A percentile compares a stretch with the other conserved stretches of the same genome.
phyloP scores from a whole-genome alignment of 768 basidiomycete genomes.

The Auricularia sp. region DNA sequence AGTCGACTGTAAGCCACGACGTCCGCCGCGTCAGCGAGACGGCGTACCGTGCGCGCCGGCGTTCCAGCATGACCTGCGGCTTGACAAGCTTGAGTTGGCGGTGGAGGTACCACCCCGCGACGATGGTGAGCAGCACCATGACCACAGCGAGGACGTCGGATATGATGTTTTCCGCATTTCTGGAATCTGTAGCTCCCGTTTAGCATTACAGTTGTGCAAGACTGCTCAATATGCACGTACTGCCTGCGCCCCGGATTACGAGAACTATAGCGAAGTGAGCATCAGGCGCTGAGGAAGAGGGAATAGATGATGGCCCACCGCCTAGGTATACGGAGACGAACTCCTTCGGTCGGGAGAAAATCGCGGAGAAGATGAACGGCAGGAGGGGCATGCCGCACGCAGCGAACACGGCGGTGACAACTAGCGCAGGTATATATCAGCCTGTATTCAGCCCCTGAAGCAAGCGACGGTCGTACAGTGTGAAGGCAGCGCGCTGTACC shows the following conservation, averaged over 20 bases:
- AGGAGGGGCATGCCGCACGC: constrained; percentile 81
- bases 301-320: constrained; percentile 31
- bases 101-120: constrained; percentile 79
- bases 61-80: constrained; percentile 52
- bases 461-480: constrained; percentile 46
- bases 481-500: constrained; percentile 74
- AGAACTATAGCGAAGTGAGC: constrained; percentile 11
- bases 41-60: constrained; percentile 57
- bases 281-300: constrained; percentile 10
- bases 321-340: constrained; percentile 88
- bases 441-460: not conserved
- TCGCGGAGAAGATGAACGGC: constrained; percentile 65
- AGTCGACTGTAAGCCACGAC: no score
- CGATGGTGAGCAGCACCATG: constrained; percentile 63
- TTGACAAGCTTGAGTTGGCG: constrained; percentile 59
- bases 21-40: no score
- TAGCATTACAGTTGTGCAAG: not conserved
- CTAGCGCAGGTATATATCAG: constrained; percentile 24
- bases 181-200: constrained; percentile 19
- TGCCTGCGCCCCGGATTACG: no score
- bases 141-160: constrained; percentile 57
- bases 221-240: no score
- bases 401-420: constrained; percentile 80
- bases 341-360: constrained; percentile 85
- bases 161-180: constrained; percentile 49